Evolutionary conservation across 495 filamentous ascomycete species (phyloP), one percentile per base, ranked within the genome.

Genomic region (Cercophora newfieldiana): DNA sequence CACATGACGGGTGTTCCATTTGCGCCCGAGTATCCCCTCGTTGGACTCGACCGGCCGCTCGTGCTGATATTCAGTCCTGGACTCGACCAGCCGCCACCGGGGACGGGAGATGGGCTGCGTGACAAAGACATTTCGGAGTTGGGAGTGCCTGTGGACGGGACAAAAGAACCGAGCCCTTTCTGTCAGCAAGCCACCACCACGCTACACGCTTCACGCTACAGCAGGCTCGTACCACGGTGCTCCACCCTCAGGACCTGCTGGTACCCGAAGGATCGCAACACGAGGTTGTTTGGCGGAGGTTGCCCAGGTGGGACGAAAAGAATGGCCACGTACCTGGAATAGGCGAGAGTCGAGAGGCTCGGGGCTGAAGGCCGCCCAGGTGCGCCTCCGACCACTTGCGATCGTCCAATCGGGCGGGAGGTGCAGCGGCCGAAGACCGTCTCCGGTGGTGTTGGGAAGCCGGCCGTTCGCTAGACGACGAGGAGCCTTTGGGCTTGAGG

Each of bases 71-170:
- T 88, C 59, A 96, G 82, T 30, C 91, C 92, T 21, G 93, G 93
- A 77, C 88, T 94, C 64, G 91, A 87, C 93, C 93, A 96, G 69
- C 92, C 92, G 71, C 90, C 91, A 69, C 90, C 90, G 67, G 85
- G 87, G 61, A 86, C 85, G 66, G 92, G 92, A 56, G 91, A 94
- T 54, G 92, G 92, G 71, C 91, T 94, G 77, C 91, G 87, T 61
- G 91, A 93, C 62, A 93, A 77, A 69, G 92, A 91, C 93, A 96
- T 96, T 67, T 80, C 75, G 66, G 68, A 67, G 57, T 73, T 80
- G 24, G 82, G 81, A 30, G 80, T 84, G 64, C 79, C 82, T 81
- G 62, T 30, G 44, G 12, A 66, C 31, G 55, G 30, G 48, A 37
- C 33, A 21, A 64, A 66, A 67, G 60, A 58, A 28, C 54, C 50